Evolutionary conservation across 1,284 basidiomycete species (phyloP).

Genomic region (Stygiomarasmius scandens): DNA sequence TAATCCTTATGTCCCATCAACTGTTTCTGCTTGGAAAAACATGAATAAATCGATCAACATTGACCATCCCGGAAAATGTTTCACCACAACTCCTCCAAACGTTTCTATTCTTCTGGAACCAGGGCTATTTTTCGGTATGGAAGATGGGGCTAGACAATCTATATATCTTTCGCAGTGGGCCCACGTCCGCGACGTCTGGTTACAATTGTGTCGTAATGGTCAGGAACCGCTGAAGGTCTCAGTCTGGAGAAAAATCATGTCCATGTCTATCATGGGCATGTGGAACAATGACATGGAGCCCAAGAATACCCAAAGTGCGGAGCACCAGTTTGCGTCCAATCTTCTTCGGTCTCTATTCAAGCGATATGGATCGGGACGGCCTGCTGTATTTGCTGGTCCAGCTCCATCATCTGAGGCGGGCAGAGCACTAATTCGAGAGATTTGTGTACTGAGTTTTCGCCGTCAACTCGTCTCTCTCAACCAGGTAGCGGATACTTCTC

Average conservation of each 20-base stretch:
- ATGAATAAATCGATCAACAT: background rate
- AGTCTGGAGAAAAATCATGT: background rate
- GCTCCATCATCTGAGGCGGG: too few relatives aligned
- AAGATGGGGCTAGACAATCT: background rate
- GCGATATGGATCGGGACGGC: too few relatives aligned
- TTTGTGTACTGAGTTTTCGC: constrained; percentile 5
- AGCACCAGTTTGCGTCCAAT: too few relatives aligned
- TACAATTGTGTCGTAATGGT: background rate
- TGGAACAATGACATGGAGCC: too few relatives aligned
- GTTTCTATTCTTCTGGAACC: background rate
- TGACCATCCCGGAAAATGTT: background rate
- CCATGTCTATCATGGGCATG: too few relatives aligned
- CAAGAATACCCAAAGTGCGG: too few relatives aligned
- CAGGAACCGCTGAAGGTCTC: too few relatives aligned
- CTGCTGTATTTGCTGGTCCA: too few relatives aligned
- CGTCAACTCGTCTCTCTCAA: constrained; percentile 1
- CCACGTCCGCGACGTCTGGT: background rate
- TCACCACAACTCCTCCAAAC: background rate
- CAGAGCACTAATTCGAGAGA: background rate
- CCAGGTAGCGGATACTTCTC: background rate
- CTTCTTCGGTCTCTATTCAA: too few relatives aligned
- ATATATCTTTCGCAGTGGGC: background rate
- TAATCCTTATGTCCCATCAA: background rate
- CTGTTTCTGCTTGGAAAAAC: background rate
- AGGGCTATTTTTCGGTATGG: background rate